These are phyloP conservation scores for Kwoniella europaea DNA, from an alignment of 768 basidiomycete genomes.

Conservation along the genomic window DNA sequence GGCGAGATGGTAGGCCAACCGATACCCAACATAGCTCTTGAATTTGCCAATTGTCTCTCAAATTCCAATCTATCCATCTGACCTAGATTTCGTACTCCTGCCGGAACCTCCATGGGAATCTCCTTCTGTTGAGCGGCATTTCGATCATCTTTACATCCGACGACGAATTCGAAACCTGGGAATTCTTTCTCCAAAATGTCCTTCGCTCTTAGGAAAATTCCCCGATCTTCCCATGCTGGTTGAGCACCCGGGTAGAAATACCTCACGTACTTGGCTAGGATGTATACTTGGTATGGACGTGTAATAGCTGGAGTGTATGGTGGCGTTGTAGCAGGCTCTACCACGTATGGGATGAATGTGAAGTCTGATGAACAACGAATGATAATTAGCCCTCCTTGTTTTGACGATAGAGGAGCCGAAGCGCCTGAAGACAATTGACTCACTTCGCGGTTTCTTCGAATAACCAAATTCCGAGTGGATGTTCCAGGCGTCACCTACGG, in stretches of 20 bases:
- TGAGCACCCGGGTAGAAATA: slow-evolving; percentile 29
- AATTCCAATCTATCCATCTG: slow-evolving; percentile 21
- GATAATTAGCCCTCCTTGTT: background rate
- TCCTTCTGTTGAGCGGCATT: slow-evolving; percentile 16
- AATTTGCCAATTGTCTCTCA: slow-evolving; percentile 26
- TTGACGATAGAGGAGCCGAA: background rate
- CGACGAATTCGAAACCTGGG: slow-evolving; percentile 31
- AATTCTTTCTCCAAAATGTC: slow-evolving; percentile 19
- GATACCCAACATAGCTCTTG: slow-evolving; percentile 40
- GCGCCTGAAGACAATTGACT: background rate
- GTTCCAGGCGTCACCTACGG: slow-evolving; percentile 28
- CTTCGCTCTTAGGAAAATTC: slow-evolving; percentile 25
- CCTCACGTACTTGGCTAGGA: slow-evolving; percentile 28
- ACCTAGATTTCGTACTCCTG: slow-evolving; percentile 26
- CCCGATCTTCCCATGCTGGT: slow-evolving; percentile 28
- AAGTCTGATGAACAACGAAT: slow-evolving; percentile 5
- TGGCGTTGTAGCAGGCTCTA: slow-evolving; percentile 15
- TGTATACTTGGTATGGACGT: slow-evolving; percentile 26
- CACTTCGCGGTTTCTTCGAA: slow-evolving; percentile 20
- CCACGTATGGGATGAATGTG: slow-evolving; percentile 23
- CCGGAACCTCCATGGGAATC: slow-evolving; percentile 21
- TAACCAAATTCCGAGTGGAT: slow-evolving; percentile 25
- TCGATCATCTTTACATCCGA: slow-evolving; percentile 27
- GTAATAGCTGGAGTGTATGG: slow-evolving; percentile 18
- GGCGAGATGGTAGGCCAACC: slow-evolving; percentile 43